These are phyloP conservation scores for Rosa hybrid DNA, from an alignment of 331 rosid genomes.

Conservation along the genomic window DNA sequence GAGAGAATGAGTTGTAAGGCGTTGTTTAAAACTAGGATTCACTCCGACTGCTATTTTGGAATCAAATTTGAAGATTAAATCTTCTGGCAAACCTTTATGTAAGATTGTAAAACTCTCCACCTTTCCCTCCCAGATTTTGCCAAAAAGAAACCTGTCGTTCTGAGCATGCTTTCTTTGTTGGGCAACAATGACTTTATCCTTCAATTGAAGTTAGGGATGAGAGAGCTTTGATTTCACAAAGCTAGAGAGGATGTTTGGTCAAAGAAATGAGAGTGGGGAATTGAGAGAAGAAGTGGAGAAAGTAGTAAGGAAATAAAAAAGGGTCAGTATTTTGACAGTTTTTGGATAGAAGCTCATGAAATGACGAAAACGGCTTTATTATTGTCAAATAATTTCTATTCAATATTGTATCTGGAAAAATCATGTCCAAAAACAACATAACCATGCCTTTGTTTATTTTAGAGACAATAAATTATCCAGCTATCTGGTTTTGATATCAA, in stretches of 20 bases:
- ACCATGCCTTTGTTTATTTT: not conserved
- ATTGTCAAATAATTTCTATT: not conserved
- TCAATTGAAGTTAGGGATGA: not conserved
- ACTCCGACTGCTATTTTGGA: not conserved
- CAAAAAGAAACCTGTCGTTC: not conserved
- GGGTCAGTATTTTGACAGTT: not conserved
- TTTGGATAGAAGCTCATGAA: not conserved
- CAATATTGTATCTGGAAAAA: not conserved
- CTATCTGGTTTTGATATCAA: not conserved
- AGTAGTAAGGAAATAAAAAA: not conserved
- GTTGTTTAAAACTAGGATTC: not conserved
- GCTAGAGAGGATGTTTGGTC: not conserved
- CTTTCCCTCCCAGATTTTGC: constrained; percentile 1
- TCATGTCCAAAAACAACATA: not conserved
- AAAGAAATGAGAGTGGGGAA: not conserved
- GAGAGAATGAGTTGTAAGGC: not conserved
- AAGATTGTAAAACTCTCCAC: not conserved
- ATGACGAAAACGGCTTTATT: not conserved
- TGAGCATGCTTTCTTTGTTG: not conserved
- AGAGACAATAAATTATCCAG: not conserved
- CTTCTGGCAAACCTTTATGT: not conserved
- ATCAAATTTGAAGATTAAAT: not conserved
- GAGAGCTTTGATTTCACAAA: not conserved
- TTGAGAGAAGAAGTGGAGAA: not conserved
- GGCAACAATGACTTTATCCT: not conserved